Evolutionary conservation across 768 basidiomycete species (phyloP).

Genomic region (Naganishia randhawae): DNA sequence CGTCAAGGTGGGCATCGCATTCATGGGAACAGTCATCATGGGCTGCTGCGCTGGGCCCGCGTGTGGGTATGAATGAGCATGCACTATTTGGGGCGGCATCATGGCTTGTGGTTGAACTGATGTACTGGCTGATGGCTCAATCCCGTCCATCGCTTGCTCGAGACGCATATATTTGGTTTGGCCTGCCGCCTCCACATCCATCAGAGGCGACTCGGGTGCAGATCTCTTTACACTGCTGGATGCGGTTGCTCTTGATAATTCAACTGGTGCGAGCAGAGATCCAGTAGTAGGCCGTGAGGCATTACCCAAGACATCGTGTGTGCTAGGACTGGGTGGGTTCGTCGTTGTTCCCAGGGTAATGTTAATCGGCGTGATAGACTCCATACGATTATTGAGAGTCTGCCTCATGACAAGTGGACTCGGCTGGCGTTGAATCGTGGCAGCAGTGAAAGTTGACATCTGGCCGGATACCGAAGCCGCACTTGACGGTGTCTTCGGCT

Average conservation of each 20-base stretch:
- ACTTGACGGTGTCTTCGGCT: conserved; percentile 19
- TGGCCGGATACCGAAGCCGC: conserved; percentile 7
- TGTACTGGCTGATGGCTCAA: neutral
- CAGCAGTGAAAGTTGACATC: neutral
- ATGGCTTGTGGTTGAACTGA: conserved; percentile 7
- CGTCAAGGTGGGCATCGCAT: conserved; percentile 5
- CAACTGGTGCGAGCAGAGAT: conserved; percentile 23
- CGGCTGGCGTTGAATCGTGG: conserved; percentile 22
- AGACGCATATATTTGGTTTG: conserved; percentile 27
- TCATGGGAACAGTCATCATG: conserved; percentile 25
- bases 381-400: conserved; percentile 5
- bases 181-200: conserved; percentile 6
- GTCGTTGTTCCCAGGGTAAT: conserved; percentile 1
- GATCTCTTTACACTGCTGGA: conserved; percentile 28
- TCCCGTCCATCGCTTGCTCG: conserved; percentile 19
- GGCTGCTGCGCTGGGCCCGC: conserved; percentile 46
- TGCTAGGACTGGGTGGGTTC: conserved; percentile 5
- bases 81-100: conserved; percentile 43
- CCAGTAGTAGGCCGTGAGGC: neutral
- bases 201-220: conserved; percentile 28
- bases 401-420: conserved; percentile 16
- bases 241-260: conserved; percentile 21
- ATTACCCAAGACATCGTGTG: neutral
- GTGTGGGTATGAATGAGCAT: conserved; percentile 51
- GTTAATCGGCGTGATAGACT: conserved; percentile 23